These are phyloP conservation scores for Xylaria sp. DNA, from an alignment of 2,329 filamentous ascomycete genomes.

Conservation along the genomic window DNA sequence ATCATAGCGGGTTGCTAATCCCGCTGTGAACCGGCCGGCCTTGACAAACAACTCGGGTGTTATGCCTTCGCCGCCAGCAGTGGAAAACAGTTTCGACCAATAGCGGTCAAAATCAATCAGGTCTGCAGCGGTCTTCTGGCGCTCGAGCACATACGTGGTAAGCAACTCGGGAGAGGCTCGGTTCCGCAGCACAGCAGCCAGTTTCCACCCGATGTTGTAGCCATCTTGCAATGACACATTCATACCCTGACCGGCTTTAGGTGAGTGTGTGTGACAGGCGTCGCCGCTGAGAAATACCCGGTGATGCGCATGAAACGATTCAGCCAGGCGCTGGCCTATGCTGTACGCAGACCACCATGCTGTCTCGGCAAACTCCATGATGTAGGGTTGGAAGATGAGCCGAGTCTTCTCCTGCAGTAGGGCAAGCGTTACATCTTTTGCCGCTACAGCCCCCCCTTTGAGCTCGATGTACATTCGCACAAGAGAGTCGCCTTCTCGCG, in stretches of 20 bases:
- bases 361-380: slow-evolving; percentile 49
- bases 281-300: slow-evolving; percentile 60
- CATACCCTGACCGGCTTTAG: slow-evolving; percentile 62
- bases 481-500: slow-evolving; percentile 52
- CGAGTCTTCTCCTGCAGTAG: slow-evolving; percentile 49
- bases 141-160: slow-evolving; percentile 49
- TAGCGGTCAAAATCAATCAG: slow-evolving; percentile 57
- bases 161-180: slow-evolving; percentile 40
- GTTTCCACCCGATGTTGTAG: slow-evolving; percentile 58
- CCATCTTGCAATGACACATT: slow-evolving; percentile 58
- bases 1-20: slow-evolving; percentile 51
- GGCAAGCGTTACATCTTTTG: slow-evolving; percentile 46
- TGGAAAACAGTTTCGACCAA: slow-evolving; percentile 49
- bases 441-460: slow-evolving; percentile 40
- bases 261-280: slow-evolving; percentile 61
- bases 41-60: slow-evolving; percentile 48
- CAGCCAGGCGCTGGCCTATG: slow-evolving; percentile 57
- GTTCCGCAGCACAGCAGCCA: slow-evolving; percentile 44
- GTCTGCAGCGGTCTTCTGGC: slow-evolving; percentile 48
- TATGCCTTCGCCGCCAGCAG: slow-evolving; percentile 33
- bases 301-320: slow-evolving; percentile 51
- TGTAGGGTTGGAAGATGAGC: slow-evolving; percentile 50
- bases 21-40: slow-evolving; percentile 55
- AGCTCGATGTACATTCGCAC: slow-evolving; percentile 60
- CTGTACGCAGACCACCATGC: slow-evolving; percentile 60